Base-by-base conservation (phyloP, 768 basidiomycete genomes). In the Hericium rajendrae region DNA sequence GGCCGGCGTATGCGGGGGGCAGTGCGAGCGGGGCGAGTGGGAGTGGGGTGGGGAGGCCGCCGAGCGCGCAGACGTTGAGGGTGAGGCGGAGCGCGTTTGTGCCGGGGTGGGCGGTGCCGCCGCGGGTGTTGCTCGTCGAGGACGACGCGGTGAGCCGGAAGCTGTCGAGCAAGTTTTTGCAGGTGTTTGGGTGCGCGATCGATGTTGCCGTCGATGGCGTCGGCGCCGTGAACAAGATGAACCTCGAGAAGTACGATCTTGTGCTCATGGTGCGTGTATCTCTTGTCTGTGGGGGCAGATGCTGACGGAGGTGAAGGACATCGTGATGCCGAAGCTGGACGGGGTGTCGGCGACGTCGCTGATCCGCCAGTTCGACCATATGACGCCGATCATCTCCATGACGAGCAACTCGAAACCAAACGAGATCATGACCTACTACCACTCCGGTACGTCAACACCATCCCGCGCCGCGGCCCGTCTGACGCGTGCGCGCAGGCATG, bases 321-420 rank as follows among this genome's bases (percentile, higher is more conserved):
- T 98, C 59, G 91, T 97, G 58, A 95, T 97, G 88, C 86, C 88
- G 2, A 87, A 88, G 68, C 73, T 91, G 64, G 86, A 93, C 60
- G 92, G 93, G 28, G 84, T 94, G 26, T 85, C 86, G 3, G 95
- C 95, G 10, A 97, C 95, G 39, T 91, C 85, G 57, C 71, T 97
- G 64, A 97, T 98, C 63, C 80, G 95, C 16, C 91, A 94, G 72
- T 98, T 97, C 68, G 94, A 97, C 73, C 83, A 85, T 57, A 87
- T 86, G 75, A 97, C 94, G 43, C 95, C 95, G 4, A 97, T 98
- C 69, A 97, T 98, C 62, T 95, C 93, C 20, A 98, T 98, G 95
- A 98, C 94, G 54, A 87, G 85, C 66, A 95, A 94, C 70, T 91
- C 90, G 55, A 88, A 91, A 64, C 93, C 94, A 26, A 86, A 88